These are phyloP conservation scores for Backusella luteola DNA, from an alignment of 192 early-diverging fungal species.

Conservation along the genomic window DNA sequence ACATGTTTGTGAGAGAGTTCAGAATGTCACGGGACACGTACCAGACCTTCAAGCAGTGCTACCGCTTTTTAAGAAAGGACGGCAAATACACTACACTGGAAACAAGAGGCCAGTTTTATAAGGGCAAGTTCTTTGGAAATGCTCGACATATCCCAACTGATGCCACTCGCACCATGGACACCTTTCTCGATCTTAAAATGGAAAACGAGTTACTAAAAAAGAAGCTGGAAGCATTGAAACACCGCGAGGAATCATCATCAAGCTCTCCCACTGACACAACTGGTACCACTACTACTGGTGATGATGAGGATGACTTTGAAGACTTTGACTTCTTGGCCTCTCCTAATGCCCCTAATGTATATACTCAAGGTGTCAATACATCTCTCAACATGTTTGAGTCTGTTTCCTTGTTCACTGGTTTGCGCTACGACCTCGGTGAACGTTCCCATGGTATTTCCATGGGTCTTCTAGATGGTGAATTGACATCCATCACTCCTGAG, in stretches of 20 bases:
- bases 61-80: slow-evolving; percentile 33
- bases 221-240: slow-evolving; percentile 1
- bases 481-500: not conserved
- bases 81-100: slow-evolving; percentile 32
- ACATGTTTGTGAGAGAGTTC: slow-evolving; percentile 34
- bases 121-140: slow-evolving; percentile 30
- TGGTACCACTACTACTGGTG: not conserved
- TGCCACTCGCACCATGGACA: slow-evolving; percentile 23
- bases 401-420: slow-evolving; percentile 27
- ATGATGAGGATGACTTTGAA: slow-evolving; percentile 4
- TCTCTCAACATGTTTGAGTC: slow-evolving; percentile 11
- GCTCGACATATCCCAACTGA: slow-evolving; percentile 30
- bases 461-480: slow-evolving; percentile 13
- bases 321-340: not conserved
- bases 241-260: not conserved
- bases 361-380: slow-evolving; percentile 27
- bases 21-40: not conserved
- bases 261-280: not conserved
- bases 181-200: slow-evolving; percentile 37
- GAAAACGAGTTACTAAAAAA: slow-evolving; percentile 36
- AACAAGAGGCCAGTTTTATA: slow-evolving; percentile 25
- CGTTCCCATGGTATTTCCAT: slow-evolving; percentile 27
- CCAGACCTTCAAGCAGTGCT: slow-evolving; percentile 23
- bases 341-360: slow-evolving; percentile 23
- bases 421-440: slow-evolving; percentile 28